Conservation (phyloP, 177 flowering plant species). For the Telopea speciosissima region DNA sequence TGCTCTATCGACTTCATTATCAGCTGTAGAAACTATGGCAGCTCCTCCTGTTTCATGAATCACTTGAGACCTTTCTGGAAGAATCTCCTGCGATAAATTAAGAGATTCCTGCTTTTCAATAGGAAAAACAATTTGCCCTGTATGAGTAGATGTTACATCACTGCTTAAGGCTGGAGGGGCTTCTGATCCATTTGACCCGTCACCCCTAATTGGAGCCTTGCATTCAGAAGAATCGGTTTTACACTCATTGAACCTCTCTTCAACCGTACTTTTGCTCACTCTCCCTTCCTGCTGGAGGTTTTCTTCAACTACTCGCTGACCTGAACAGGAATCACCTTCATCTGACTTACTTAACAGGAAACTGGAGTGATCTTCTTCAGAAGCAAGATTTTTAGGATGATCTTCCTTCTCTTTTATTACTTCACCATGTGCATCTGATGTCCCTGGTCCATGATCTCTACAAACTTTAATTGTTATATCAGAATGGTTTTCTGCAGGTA, state of each 20-base stretch:
- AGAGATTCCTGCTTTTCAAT: neutral
- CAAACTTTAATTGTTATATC: conserved; percentile 22
- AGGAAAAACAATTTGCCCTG: neutral
- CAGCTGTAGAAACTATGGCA: conserved; percentile 5
- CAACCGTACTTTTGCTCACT: conserved; percentile 3
- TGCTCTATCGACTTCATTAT: conserved; percentile 7
- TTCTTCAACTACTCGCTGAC: conserved; percentile 14
- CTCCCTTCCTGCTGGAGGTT: conserved; percentile 5
- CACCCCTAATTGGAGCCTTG: neutral
- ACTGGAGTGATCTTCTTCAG: conserved; percentile 8
- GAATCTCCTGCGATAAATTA: conserved; percentile 5
- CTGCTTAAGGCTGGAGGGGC: neutral
- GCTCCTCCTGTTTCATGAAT: conserved; percentile 5
- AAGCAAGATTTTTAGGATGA: conserved; percentile 4
- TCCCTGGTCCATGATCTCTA: conserved; percentile 20
- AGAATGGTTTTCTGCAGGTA: conserved; percentile 21
- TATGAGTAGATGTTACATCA: neutral
- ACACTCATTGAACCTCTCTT: conserved; percentile 13
- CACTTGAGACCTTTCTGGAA: conserved; percentile 9
- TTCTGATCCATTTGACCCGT: conserved; percentile 8
- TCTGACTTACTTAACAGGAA: conserved; percentile 12
- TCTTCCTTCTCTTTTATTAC: conserved; percentile 10
- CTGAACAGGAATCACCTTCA: conserved; percentile 13
- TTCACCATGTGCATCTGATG: conserved; percentile 14
- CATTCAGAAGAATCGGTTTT: conserved; percentile 14